These are phyloP conservation scores for Didymella pinodella DNA, from an alignment of 2,329 filamentous ascomycete genomes.

Conservation along the genomic window DNA sequence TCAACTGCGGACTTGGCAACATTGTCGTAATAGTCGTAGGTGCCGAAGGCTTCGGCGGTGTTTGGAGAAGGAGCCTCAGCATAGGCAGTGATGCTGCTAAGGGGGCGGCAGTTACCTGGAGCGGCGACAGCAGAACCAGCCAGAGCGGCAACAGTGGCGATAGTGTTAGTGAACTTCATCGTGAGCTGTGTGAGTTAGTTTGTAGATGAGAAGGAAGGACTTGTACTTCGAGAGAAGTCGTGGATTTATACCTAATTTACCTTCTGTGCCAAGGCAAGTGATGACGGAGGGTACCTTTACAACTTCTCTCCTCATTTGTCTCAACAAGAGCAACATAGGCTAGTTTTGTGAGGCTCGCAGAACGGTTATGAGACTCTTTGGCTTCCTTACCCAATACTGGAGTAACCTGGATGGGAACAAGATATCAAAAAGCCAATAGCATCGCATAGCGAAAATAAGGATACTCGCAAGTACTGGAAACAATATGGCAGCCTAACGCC, in stretches of 20 bases:
- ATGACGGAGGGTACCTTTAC: neutral
- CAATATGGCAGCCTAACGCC: no score
- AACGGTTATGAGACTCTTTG: neutral
- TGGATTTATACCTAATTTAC: neutral
- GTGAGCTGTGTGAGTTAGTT: neutral
- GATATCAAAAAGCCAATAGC: neutral
- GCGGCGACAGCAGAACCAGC: neutral
- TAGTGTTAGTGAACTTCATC: neutral
- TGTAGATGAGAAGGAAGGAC: neutral
- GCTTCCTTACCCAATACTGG: neutral
- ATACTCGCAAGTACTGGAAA: neutral
- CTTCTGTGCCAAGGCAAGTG: neutral
- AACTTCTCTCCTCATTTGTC: neutral
- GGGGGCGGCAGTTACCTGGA: neutral
- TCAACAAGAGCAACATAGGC: neutral
- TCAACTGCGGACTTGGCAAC: neutral
- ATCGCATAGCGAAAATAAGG: neutral
- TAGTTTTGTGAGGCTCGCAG: neutral
- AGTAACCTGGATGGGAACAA: neutral
- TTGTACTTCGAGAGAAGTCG: neutral
- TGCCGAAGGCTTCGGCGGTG: neutral
- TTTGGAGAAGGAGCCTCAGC: constrained; percentile 3
- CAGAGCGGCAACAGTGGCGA: neutral
- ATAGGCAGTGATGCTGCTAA: neutral
- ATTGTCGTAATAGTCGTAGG: neutral